Conservation (phyloP, 139 green algal genomes). For the Desmodesmus armatus region DNA sequence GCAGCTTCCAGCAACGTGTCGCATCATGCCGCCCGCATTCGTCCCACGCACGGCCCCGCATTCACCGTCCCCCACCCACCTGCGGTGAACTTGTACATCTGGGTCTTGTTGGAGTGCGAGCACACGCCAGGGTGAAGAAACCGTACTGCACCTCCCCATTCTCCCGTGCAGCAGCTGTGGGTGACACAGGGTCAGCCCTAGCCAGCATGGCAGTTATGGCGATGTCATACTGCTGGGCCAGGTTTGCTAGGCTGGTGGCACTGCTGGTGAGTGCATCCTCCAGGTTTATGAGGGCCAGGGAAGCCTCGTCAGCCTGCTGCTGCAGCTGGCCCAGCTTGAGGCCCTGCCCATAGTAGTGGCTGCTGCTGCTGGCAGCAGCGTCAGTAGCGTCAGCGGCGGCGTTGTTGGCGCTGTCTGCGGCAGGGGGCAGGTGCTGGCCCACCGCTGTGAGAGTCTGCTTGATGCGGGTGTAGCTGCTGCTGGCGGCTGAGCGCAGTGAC, state of each 20-base stretch:
- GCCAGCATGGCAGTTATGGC: slow-evolving; percentile 16
- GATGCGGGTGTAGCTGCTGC: not conserved
- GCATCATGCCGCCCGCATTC: too few species aligned
- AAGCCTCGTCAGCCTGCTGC: not conserved
- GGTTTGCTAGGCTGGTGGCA: not conserved
- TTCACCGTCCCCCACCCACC: not conserved
- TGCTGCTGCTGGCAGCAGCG: not conserved
- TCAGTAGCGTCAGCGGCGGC: not conserved
- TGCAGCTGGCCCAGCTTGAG: not conserved
- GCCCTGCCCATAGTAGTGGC: not conserved
- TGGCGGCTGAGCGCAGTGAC: not conserved
- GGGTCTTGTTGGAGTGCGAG: not conserved
- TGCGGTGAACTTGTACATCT: not conserved
- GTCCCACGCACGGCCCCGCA: not conserved
- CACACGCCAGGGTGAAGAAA: not conserved
- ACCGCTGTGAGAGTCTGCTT: not conserved
- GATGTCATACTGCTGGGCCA: slow-evolving; percentile 28
- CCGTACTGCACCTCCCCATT: not conserved
- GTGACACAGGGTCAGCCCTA: too few species aligned
- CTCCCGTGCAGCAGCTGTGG: slow-evolving; percentile 2
- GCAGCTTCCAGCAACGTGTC: too few species aligned
- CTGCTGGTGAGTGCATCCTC: slow-evolving; percentile 28
- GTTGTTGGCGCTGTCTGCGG: slow-evolving; percentile 14
- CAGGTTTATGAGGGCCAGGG: slow-evolving; percentile 4
- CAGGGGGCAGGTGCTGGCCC: slow-evolving; percentile 19